Evolutionary conservation across 2,329 filamentous ascomycete genomes (phyloP).

Genomic region (Pseudodiploospora longispora): DNA sequence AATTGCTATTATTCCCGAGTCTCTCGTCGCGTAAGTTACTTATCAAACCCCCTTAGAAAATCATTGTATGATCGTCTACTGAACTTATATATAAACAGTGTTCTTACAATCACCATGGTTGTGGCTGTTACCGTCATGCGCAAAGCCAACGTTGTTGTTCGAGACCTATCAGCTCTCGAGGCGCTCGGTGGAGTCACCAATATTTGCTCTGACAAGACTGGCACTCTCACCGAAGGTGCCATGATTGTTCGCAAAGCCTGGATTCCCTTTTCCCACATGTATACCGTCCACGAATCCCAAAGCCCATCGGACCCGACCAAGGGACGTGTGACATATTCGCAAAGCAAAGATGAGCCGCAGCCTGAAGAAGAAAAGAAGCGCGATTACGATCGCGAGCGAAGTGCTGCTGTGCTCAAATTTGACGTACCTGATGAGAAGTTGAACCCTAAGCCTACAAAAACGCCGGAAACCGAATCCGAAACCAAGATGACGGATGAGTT

Average conservation of each 20-base stretch:
- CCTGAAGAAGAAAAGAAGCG: conserved; percentile 33
- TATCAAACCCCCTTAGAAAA: background rate
- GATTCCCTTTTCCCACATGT: conserved; percentile 49
- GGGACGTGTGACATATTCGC: conserved; percentile 43
- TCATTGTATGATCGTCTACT: conserved; percentile 1
- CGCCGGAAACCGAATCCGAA: conserved; percentile 23
- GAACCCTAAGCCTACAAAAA: conserved; percentile 24
- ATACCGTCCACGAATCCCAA: conserved; percentile 54
- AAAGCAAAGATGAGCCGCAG: conserved; percentile 25
- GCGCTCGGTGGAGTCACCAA: conserved; percentile 64
- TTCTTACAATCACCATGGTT: conserved; percentile 63
- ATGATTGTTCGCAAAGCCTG: conserved; percentile 63
- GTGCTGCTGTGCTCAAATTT: conserved; percentile 51
- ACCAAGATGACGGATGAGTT: conserved; percentile 43
- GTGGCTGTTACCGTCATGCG: conserved; percentile 58
- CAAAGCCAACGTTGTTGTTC: conserved; percentile 55
- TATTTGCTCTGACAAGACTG: conserved; percentile 68
- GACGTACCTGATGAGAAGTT: conserved; percentile 53
- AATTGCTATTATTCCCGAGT: conserved; percentile 56
- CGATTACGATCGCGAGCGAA: conserved; percentile 53
- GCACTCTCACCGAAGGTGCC: conserved; percentile 59
- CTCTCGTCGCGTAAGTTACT: conserved; percentile 49
- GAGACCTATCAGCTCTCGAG: conserved; percentile 59
- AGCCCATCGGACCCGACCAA: conserved; percentile 54
- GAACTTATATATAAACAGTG: conserved; percentile 24